These are phyloP conservation scores for Chondrus crispus DNA, from an alignment of 23 red algal species.

Conservation along the genomic window DNA sequence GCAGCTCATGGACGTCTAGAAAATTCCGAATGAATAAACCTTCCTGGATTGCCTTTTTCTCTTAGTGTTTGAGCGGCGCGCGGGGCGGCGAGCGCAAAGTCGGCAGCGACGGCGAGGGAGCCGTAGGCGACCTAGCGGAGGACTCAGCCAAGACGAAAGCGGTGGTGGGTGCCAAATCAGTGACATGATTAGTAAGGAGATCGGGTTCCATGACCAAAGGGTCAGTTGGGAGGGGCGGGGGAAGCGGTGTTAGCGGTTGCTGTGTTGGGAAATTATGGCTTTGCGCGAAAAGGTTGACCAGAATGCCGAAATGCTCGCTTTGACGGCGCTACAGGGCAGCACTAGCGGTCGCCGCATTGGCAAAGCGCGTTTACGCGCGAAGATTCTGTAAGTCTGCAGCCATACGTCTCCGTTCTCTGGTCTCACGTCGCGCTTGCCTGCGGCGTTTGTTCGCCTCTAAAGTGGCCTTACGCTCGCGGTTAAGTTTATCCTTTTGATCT, in stretches of 20 bases:
- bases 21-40: too few relatives aligned
- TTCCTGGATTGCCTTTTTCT: too few relatives aligned
- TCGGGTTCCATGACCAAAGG: background rate
- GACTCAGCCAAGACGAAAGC: too few relatives aligned
- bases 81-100: too few relatives aligned
- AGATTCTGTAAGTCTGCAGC: background rate
- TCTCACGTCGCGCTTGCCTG: too few relatives aligned
- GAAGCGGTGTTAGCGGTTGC: background rate
- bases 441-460: too few relatives aligned
- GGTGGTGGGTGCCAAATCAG: too few relatives aligned
- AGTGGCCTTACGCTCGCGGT: background rate
- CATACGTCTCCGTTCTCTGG: background rate
- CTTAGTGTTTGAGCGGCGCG: too few relatives aligned
- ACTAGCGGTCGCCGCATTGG: slow-evolving; percentile 13
- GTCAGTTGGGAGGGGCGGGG: background rate
- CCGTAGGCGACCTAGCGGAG: too few relatives aligned
- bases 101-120: too few relatives aligned
- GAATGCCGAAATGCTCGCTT: slow-evolving; percentile 5
- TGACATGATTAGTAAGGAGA: too few relatives aligned
- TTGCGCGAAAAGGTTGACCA: background rate
- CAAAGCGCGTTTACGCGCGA: background rate
- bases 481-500: background rate
- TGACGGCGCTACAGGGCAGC: background rate
- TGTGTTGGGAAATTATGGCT: background rate
- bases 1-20: too few relatives aligned